A percentile compares a stretch with the other conserved stretches of the same genome.
Evolutionary conservation across 345 rosid genomes (phyloP).

Genomic region (Syzygium jambos): DNA sequence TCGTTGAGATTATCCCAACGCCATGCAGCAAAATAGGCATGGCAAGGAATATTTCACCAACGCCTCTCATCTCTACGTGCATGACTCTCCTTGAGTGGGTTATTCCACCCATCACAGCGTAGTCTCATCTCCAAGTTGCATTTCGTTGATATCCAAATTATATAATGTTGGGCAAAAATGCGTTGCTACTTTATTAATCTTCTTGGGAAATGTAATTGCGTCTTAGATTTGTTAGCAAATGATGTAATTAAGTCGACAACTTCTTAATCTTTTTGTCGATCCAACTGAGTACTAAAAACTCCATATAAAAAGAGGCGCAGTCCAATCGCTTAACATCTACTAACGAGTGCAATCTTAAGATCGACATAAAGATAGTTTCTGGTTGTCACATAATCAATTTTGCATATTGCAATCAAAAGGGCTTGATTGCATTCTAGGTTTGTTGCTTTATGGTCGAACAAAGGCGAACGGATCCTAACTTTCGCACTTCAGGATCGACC

Average conservation of each 20-base stretch:
- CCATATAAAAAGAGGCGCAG: rapidly evolving
- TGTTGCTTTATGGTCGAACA: not conserved
- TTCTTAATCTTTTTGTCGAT: rapidly evolving
- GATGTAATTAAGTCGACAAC: not conserved
- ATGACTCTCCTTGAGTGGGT: not conserved
- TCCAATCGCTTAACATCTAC: not conserved
- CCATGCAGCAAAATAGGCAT: not conserved
- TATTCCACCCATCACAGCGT: not conserved
- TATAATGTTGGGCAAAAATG: not conserved
- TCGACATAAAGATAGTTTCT: not conserved
- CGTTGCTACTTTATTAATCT: not conserved
- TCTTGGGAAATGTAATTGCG: not conserved
- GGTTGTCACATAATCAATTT: not conserved
- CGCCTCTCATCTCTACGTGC: not conserved
- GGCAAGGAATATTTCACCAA: not conserved
- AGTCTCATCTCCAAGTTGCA: not conserved
- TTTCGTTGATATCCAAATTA: not conserved
- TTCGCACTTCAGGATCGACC: not conserved
- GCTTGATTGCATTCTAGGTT: not conserved
- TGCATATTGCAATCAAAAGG: not conserved
- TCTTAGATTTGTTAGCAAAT: not conserved
- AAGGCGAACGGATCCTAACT: not conserved
- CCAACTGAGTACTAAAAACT: not conserved
- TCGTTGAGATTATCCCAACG: not conserved
- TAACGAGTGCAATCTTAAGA: not conserved